Base-by-base conservation (phyloP, 352 stramenopile species). In the Globisporangium cylindrosporum region DNA sequence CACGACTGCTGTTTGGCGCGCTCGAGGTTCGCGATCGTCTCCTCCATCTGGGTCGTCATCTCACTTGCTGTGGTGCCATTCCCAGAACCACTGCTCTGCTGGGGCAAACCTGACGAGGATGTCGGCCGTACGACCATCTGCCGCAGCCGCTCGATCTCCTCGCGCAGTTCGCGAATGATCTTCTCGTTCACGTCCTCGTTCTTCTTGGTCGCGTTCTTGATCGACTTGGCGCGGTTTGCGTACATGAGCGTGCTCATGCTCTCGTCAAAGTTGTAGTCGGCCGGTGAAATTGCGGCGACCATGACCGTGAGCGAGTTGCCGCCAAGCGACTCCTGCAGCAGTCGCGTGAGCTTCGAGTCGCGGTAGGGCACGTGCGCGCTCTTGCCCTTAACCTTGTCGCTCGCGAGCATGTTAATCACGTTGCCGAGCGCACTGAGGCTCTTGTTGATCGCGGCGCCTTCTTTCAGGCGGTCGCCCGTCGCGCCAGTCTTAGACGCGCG, bases 271-370 rank as follows among this genome's bases (percentile, higher is more conserved):
- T 98, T 98, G 66, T 96, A 88, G 59, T 98, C 91, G 1, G 93
- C 92, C 0, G 95, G 92, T 6, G 84, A 96, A 46, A 98, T 92
- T 24, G 93, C 94, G 24, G 95, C 95, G 27, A 99, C 80, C 91
- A 99, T 98, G n/a, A 98, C 85, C 6, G 95, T 98, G 10, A 89
- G 72, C 8, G 92, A 90, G 66, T 98, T 98, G 1, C 94, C 94
- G 49, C 92, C 92, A 2, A 98, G 82, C 2, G 86, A 93, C 56
- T 98, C 90, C 67, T 97, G 89, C 24, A 98, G 65, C 41, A 98
- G 62, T 12, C 90, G 77, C 25, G 93, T 98, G 27, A 98, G 80
- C 67, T 97, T 97, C 2, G 89, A 97, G 64, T 98, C 87, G 53
- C 93, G 82, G 62, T 98, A 98, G 15, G 93, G 93, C 12, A 98